Percentiles rank a stretch among this genome's conserved stretches.
These are phyloP conservation scores for Linum lewisii DNA, from an alignment of 345 rosid species.

Conservation along the genomic window DNA sequence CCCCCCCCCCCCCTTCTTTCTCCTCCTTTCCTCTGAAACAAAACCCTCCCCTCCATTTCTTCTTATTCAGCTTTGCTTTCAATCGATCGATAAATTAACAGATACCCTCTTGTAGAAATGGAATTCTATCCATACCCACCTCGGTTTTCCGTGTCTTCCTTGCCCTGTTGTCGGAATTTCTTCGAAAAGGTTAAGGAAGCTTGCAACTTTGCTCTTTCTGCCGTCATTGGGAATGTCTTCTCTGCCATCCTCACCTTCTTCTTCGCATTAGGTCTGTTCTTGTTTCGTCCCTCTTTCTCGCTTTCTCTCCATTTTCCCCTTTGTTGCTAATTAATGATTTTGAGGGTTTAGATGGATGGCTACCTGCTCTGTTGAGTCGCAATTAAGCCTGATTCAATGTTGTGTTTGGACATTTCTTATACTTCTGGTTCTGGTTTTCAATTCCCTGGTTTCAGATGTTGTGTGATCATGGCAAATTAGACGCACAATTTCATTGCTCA, in stretches of 20 bases:
- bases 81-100: too few relatives aligned
- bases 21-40: neutral
- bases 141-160: slow-evolving; percentile 34
- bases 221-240: slow-evolving; percentile 69
- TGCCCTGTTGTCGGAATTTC: slow-evolving; percentile 37
- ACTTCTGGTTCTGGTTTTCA: too few relatives aligned
- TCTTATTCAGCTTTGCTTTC: too few relatives aligned
- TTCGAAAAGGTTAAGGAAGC: slow-evolving; percentile 52
- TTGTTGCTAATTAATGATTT: neutral
- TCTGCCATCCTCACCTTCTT: slow-evolving; percentile 94
- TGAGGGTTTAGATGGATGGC: too few relatives aligned
- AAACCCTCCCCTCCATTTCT: too few relatives aligned
- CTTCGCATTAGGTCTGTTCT: slow-evolving; percentile 79
- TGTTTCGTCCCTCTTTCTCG: neutral
- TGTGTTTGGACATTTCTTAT: neutral
- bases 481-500: neutral
- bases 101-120: too few relatives aligned
- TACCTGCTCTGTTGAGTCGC: too few relatives aligned
- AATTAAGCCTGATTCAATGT: neutral
- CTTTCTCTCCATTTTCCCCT: neutral
- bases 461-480: neutral
- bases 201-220: slow-evolving; percentile 60
- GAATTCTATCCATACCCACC: slow-evolving; percentile 52
- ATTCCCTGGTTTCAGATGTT: too few relatives aligned
- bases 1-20: too few relatives aligned